Percentiles rank a stretch among this genome's conserved stretches.
Conservation (phyloP, 768 basidiomycete genomes). For the Phylloporus sp. region DNA sequence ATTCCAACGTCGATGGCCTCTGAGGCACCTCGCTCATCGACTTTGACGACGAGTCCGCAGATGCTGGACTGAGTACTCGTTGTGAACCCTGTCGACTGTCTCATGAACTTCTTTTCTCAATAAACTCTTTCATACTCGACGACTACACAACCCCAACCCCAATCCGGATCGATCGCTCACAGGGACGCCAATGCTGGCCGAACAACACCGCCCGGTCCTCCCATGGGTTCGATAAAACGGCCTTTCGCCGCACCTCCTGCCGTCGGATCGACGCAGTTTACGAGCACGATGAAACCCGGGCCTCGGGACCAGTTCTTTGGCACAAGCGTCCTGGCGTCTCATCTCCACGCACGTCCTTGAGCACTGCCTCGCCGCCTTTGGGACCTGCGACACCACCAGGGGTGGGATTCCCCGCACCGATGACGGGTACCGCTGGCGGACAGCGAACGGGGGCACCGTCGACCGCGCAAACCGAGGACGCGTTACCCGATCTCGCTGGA, state of each 20-base stretch:
- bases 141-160: constrained; percentile 18
- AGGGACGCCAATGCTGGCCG: constrained; percentile 34
- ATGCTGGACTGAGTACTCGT: constrained; percentile 18
- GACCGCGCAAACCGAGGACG: constrained; percentile 59
- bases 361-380: constrained; percentile 7
- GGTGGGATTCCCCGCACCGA: neutral
- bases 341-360: constrained; percentile 5
- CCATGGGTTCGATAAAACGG: constrained; percentile 4
- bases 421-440: constrained; percentile 2
- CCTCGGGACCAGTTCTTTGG: constrained; percentile 8
- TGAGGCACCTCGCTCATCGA: constrained; percentile 65
- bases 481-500: constrained; percentile 77
- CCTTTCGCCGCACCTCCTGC: neutral
- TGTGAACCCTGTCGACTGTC: constrained; percentile 46
- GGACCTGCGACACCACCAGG: constrained; percentile 14
- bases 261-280: constrained; percentile 8
- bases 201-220: neutral
- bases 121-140: constrained; percentile 16
- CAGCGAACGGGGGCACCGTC: constrained; percentile 24
- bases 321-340: neutral
- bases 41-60: constrained; percentile 52
- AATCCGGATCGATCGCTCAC: constrained; percentile 40
- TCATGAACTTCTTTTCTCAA: constrained; percentile 54
- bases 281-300: constrained; percentile 16
- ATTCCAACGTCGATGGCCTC: constrained; percentile 56